A percentile compares a stretch with the other conserved stretches of the same genome.
phyloP scores from a whole-genome alignment of 1,284 basidiomycete genomes.

The Malassezia nana region DNA sequence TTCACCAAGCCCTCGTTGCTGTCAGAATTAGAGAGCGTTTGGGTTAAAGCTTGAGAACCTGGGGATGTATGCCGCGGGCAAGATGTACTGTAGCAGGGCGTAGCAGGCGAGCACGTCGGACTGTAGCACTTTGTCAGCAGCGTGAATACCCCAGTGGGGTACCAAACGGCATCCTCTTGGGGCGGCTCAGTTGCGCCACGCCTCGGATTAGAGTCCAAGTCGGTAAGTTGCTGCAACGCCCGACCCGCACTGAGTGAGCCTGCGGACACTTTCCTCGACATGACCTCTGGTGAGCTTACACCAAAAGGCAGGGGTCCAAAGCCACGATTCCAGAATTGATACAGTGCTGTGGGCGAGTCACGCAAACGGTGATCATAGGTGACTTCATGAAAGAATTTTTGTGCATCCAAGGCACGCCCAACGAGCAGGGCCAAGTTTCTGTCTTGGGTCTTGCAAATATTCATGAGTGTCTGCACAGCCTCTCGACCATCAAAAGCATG shows the following conservation, averaged over 20 bases:
- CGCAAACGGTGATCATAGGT: constrained; percentile 93
- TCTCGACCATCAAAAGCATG: constrained; percentile 92
- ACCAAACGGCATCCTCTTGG: neutral
- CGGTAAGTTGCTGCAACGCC: neutral
- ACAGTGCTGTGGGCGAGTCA: constrained; percentile 78
- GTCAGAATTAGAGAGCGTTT: constrained; percentile 65
- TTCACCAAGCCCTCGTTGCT: constrained; percentile 66
- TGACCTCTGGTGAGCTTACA: neutral
- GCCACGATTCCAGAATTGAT: constrained; percentile 61
- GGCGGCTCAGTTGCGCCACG: neutral
- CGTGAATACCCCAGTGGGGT: constrained; percentile 87
- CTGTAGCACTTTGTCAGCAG: constrained; percentile 95
- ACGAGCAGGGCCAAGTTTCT: constrained; percentile 86
- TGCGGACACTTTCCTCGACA: neutral
- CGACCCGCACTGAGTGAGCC: neutral
- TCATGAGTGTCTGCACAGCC: constrained; percentile 88
- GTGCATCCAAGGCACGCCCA: constrained; percentile 86
- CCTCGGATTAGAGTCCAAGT: neutral
- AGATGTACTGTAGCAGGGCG: constrained; percentile 89
- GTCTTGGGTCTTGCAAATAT: constrained; percentile 96
- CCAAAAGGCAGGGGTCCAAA: neutral
- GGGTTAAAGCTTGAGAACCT: constrained; percentile 75
- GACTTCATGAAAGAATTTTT: constrained; percentile 99
- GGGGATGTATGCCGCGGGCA: constrained; percentile 90
- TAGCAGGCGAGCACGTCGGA: constrained; percentile 86